Base-by-base conservation (phyloP, 2,329 filamentous ascomycete species). In the Talaromyces sp. region DNA sequence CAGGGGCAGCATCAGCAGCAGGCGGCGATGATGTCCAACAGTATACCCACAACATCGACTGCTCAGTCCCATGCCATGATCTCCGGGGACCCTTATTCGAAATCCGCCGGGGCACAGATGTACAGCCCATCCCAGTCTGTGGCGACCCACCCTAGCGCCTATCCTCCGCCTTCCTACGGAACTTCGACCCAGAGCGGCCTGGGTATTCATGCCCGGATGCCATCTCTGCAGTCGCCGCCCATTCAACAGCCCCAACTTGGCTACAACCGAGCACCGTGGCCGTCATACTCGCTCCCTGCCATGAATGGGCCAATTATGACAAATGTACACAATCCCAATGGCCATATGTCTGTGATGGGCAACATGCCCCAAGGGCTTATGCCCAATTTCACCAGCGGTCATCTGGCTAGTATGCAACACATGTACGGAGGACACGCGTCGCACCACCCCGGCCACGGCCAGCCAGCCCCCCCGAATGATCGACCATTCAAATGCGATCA, bases 401-500 rank as follows among this genome's bases (percentile, higher is more conserved):
- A 82, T 76, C 82, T 76, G 68, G 86, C 78, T 65, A 87, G 68
- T 68, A 80, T 78, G 50, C 81, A 83, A 56, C 79, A 86, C 65
- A 84, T 93, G 76, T 90, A 91, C 63, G 73, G 76, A 23, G 79
- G 80, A 23, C 73, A 75, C 64, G 80, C 81, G 61, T 79, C 83
- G 65, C 59, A 63, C 52, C 81, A 85, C 64, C 80, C 80, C 14
- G 78, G 80, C 9, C 84, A 84, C 61, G 81, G 83, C 54, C 83
- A 82, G 64, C 77, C 80, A 23, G 76, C 76, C 3, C 79, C 82
- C 9, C 81, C 84, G 31, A 88, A 89, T 61, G 94, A 98, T 68
- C 87, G 94, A 5, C 95, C 95, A 0, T 98, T 96, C 81, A 93
- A 93, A 76, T 99, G 95, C 73, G 92, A 98, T 68, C 85, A 90